These are phyloP conservation scores for Limonium bicolor DNA, from an alignment of 148 eudicot genomes.

Conservation along the genomic window DNA sequence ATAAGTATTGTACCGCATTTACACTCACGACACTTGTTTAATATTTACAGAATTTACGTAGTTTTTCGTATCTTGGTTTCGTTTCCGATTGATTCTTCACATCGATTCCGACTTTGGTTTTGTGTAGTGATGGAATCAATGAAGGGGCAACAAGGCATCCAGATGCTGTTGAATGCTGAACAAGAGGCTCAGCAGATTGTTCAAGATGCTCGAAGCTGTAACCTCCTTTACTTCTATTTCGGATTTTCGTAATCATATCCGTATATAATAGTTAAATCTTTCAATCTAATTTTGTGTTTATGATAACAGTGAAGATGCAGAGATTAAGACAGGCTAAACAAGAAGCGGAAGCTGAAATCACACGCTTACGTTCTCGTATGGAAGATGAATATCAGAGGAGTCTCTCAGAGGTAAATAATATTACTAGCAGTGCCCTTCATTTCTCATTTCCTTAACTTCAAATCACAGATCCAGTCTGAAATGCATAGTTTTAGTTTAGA, in stretches of 20 bases:
- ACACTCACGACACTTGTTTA: no score
- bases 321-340: slow-evolving; percentile 50
- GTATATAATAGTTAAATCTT: background rate
- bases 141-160: slow-evolving; percentile 54
- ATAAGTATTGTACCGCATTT: no score
- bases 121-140: slow-evolving; percentile 37
- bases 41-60: no score
- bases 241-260: background rate
- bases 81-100: no score
- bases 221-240: no score
- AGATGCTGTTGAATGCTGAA: slow-evolving; percentile 49
- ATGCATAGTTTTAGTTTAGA: no score
- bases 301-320: slow-evolving; percentile 26
- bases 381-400: slow-evolving; percentile 35
- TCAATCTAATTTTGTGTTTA: background rate
- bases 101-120: no score
- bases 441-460: no score
- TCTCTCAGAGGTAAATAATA: slow-evolving; percentile 25
- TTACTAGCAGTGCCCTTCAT: no score
- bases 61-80: no score
- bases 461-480: no score
- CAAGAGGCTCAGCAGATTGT: slow-evolving; percentile 54
- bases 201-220: slow-evolving; percentile 38
- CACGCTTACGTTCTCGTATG: slow-evolving; percentile 25
- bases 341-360: slow-evolving; percentile 42